These are phyloP conservation scores for Naganishia kalamii DNA, from an alignment of 768 basidiomycete species.

Conservation along the genomic window DNA sequence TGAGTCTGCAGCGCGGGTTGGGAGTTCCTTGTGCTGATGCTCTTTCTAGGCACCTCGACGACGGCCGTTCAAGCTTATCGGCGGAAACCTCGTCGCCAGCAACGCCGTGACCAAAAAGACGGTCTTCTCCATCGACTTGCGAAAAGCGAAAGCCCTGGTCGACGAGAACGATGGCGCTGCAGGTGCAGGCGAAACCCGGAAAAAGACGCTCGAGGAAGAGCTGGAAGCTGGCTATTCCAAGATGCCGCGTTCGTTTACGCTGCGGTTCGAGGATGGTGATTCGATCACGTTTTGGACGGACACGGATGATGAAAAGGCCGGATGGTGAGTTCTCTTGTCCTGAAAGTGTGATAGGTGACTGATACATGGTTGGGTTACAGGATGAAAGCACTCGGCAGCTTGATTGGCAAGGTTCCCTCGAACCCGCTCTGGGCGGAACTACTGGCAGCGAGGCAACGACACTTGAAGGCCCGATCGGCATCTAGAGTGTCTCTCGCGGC, in stretches of 20 bases:
- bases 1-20: conserved; percentile 49
- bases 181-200: neutral
- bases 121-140: conserved; percentile 81
- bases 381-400: conserved; percentile 74
- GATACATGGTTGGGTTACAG: conserved; percentile 48
- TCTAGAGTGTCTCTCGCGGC: conserved; percentile 2
- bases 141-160: conserved; percentile 68
- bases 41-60: conserved; percentile 57
- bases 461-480: conserved; percentile 9
- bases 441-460: conserved; percentile 29
- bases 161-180: conserved; percentile 56
- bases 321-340: conserved; percentile 56
- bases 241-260: conserved; percentile 60
- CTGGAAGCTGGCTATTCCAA: conserved; percentile 10
- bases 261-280: conserved; percentile 56
- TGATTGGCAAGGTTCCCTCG: conserved; percentile 82
- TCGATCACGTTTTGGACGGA: conserved; percentile 88
- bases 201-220: conserved; percentile 8
- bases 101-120: conserved; percentile 88
- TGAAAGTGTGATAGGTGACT: conserved; percentile 11
- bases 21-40: neutral
- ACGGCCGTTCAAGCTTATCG: conserved; percentile 61
- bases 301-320: conserved; percentile 73
- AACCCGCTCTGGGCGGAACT: conserved; percentile 92
- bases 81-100: conserved; percentile 59